Evolutionary conservation across 1,284 basidiomycete species (phyloP), one percentile per base, ranked within the genome.

Genomic region (Xanthoconium separans): DNA sequence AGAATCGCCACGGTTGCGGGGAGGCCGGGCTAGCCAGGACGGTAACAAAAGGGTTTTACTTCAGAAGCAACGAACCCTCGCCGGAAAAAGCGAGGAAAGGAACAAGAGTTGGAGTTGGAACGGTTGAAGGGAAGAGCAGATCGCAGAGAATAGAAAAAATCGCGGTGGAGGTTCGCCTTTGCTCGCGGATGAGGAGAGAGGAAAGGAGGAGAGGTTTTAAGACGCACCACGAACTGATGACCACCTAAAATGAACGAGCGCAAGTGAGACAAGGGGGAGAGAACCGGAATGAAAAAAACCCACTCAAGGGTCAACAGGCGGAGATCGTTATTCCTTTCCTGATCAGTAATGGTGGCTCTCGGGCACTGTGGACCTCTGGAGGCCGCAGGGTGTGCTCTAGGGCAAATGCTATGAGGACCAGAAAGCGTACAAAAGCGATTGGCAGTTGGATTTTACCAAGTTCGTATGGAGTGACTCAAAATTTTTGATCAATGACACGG

Each of bases 231-330:
- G 78, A 65, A 90, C 82, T 57, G 83, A 85, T 71, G 84, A 84
- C 87, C 87, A 89, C 88, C 88, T 91, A 57, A 61, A 53, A 33
- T 9, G n/a, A 46, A 24, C 9, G 24, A 44, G 49, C 30, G 13
- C 40, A 49, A 51, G 31, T 47, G 44, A 42, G 36, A 24, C 24
- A 46, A 50, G 64, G 61, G 36, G 64, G 61, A 33, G 34, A 53
- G 42, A 59, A 54, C 47, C 64, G 59, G 55, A 47, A 62, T 61
- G 60, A 60, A 58, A 27, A 22, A 57, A 16, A 77, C 87, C 64
- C 60, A 89, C 88, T 83, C 83, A 71, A 85, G 82, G 83, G 85
- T 85, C 85, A 89, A 75, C 70, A 89, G 79, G 79, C 87, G 87
- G 72, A 91, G 83, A 77, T 90, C 87, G 73, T 74, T 79, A 75